Percentiles rank a stretch among this genome's conserved stretches.
Conservation (phyloP, 495 filamentous ascomycete species). For the Sordaria brevicollis region DNA sequence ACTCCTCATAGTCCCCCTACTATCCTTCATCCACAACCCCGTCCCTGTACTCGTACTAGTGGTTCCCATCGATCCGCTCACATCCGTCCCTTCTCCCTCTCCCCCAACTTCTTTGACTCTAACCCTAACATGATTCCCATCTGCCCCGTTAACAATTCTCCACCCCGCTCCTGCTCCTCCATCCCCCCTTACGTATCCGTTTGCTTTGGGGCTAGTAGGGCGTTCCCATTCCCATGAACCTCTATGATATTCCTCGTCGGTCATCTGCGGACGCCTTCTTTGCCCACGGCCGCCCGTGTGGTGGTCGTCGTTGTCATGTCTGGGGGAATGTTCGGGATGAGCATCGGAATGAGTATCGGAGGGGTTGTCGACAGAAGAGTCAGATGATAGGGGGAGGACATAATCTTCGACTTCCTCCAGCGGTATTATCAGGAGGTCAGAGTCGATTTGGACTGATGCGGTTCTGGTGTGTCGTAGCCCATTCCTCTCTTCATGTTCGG, state of each 20-base stretch:
- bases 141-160: not conserved
- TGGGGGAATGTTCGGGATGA: not conserved
- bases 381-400: not conserved
- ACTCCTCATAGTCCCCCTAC: not conserved
- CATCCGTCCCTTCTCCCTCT: too few species aligned
- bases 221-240: not conserved
- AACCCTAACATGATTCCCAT: not conserved
- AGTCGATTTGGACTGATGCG: not conserved
- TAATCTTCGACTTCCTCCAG: not conserved
- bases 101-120: too few species aligned
- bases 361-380: too few species aligned
- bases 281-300: too few species aligned
- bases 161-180: not conserved
- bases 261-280: too few species aligned
- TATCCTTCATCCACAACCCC: not conserved
- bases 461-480: not conserved
- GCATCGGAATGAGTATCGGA: too few species aligned
- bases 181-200: not conserved
- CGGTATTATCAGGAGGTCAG: not conserved
- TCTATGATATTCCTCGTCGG: not conserved
- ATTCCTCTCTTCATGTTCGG: too few species aligned
- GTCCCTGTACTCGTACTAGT: not conserved
- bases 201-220: too few species aligned
- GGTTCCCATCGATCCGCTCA: too few species aligned
- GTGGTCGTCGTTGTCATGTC: not conserved